These are phyloP conservation scores for Osmozyma mogii DNA, from an alignment of 805 yeast genomes.

Conservation along the genomic window DNA sequence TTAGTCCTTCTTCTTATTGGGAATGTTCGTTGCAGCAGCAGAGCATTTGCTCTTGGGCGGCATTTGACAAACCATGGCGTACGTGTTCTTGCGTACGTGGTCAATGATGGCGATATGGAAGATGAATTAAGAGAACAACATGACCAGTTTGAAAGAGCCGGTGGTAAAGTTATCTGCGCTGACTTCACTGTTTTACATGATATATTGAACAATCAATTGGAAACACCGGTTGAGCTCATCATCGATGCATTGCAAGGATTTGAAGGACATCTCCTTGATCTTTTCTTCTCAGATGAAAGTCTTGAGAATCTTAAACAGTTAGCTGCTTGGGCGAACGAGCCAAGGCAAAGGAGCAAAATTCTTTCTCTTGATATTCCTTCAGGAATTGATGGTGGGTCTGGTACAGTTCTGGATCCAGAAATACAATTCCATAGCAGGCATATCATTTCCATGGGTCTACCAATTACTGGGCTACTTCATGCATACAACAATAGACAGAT, in stretches of 20 bases:
- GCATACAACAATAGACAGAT: conserved; percentile 51
- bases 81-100: conserved; percentile 49
- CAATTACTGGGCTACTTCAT: conserved; percentile 53
- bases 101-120: conserved; percentile 27
- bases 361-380: conserved; percentile 76
- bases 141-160: conserved; percentile 47
- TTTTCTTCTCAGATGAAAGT: conserved; percentile 33
- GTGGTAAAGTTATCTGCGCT: conserved; percentile 54
- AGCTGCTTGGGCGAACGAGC: conserved; percentile 60
- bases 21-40: conserved; percentile 65
- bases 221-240: conserved; percentile 71
- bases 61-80: conserved; percentile 70
- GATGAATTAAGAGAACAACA: conserved; percentile 44
- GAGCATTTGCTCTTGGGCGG: conserved; percentile 74
- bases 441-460: conserved; percentile 67
- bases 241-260: conserved; percentile 83
- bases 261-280: conserved; percentile 59
- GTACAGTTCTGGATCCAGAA: conserved; percentile 31
- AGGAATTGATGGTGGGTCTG: conserved; percentile 80
- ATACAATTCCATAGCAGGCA: conserved; percentile 42
- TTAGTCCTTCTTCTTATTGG: conserved; percentile 64
- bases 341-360: conserved; percentile 32
- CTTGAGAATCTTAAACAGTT: conserved; percentile 33
- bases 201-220: conserved; percentile 37
- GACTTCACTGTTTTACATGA: conserved; percentile 27